Percentiles rank a stretch among this genome's conserved stretches.
Evolutionary conservation across 495 filamentous ascomycete species (phyloP).

Genomic region (Penicillium herquei): DNA sequence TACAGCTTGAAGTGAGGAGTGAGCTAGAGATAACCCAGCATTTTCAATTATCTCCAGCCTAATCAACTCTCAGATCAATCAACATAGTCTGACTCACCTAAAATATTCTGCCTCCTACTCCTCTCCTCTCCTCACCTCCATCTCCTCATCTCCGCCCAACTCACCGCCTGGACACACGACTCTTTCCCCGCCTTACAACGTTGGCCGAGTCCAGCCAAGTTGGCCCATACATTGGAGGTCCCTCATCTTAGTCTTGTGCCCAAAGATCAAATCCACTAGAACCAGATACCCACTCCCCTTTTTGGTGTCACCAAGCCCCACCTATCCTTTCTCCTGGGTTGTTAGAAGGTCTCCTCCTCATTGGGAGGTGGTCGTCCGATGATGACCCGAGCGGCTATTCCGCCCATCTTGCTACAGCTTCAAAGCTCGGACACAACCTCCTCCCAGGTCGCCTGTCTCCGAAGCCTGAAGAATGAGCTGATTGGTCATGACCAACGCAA

Average conservation of each 20-base stretch:
- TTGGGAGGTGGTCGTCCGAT: conserved; percentile 37
- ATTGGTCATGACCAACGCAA: conserved; percentile 89
- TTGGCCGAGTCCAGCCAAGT: conserved; percentile 14
- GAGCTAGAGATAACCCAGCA: neutral
- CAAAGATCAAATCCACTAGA: neutral
- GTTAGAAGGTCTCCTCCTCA: conserved; percentile 7
- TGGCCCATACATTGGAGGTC: conserved; percentile 2
- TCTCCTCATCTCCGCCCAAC: too few species aligned
- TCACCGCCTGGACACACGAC: conserved; percentile 4
- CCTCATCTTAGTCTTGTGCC: too few species aligned
- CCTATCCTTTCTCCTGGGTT: neutral
- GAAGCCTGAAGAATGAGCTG: conserved; percentile 79
- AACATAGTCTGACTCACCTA: too few species aligned
- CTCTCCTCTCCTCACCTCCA: too few species aligned
- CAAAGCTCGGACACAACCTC: conserved; percentile 56
- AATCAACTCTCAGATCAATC: neutral
- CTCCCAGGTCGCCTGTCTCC: conserved; percentile 63
- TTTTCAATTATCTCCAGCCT: neutral
- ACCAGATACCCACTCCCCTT: too few species aligned
- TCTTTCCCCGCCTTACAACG: conserved; percentile 4
- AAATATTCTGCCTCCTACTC: too few species aligned
- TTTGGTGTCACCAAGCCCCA: neutral
- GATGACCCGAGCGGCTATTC: conserved; percentile 49
- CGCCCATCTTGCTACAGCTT: conserved; percentile 62
- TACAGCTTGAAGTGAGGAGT: neutral